Percentiles rank a stretch among this genome's conserved stretches.
These are phyloP conservation scores for Eremothecium sinecaudum DNA, from an alignment of 1,139 yeast genomes.

Conservation along the genomic window DNA sequence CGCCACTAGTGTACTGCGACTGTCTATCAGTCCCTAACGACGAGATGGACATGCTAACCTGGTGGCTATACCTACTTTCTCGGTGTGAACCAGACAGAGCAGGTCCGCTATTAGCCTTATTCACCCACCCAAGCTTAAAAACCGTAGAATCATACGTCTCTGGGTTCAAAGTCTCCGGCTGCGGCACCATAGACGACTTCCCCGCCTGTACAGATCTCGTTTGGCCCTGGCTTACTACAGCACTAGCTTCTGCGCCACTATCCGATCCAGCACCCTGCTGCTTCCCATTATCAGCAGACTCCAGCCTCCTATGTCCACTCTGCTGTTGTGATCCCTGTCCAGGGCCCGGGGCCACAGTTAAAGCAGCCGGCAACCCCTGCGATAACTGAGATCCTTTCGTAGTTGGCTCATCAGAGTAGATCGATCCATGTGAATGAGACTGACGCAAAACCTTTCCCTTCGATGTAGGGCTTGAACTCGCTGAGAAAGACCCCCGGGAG, in stretches of 20 bases:
- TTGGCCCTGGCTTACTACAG: too few relatives aligned
- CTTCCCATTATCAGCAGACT: too few relatives aligned
- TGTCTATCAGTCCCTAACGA: conserved; percentile 5
- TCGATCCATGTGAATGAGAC: conserved; percentile 53
- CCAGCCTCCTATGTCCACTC: too few relatives aligned
- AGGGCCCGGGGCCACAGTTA: too few relatives aligned
- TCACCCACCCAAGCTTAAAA: conserved; percentile 41
- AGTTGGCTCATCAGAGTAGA: conserved; percentile 83
- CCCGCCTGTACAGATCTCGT: too few relatives aligned
- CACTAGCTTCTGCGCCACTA: too few relatives aligned
- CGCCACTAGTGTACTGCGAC: background rate
- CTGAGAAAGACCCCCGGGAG: conserved; percentile 4
- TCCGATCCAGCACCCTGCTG: too few relatives aligned
- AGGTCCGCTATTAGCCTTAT: conserved; percentile 36
- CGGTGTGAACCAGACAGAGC: conserved; percentile 12
- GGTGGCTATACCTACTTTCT: conserved; percentile 15
- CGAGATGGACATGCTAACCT: conserved; percentile 31
- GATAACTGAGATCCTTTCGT: background rate
- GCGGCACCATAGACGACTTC: conserved; percentile 1
- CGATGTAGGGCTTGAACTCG: conserved; percentile 5
- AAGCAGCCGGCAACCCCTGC: background rate
- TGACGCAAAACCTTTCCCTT: conserved; percentile 3
- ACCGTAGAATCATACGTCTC: conserved; percentile 34
- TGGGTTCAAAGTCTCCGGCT: conserved; percentile 14
- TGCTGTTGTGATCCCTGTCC: background rate